Evolutionary conservation across 495 filamentous ascomycete species (phyloP).

Genomic region (Hypoxylon crocopeplum): DNA sequence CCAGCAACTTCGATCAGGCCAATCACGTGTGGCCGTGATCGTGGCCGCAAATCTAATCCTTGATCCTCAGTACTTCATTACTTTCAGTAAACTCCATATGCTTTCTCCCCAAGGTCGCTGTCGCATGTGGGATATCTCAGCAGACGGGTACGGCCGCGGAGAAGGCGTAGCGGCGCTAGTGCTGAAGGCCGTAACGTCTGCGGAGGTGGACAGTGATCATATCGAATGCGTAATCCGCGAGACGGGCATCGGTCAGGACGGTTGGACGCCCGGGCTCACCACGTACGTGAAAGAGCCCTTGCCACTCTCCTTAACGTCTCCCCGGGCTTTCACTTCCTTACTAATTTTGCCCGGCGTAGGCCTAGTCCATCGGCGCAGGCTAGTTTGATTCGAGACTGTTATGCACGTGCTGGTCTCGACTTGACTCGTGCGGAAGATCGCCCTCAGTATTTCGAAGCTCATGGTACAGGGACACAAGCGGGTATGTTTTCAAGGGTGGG

Average conservation of each 20-base stretch:
- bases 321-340: too few relatives aligned
- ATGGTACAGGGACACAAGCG: slow-evolving; percentile 62
- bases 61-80: slow-evolving; percentile 43
- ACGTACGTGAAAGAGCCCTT: too few relatives aligned
- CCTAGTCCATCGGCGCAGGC: slow-evolving; percentile 61
- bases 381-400: slow-evolving; percentile 55
- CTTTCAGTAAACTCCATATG: slow-evolving; percentile 33
- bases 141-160: slow-evolving; percentile 69
- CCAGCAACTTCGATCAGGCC: slow-evolving; percentile 52
- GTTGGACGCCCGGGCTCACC: slow-evolving; percentile 52
- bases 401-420: slow-evolving; percentile 55
- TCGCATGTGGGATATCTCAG: slow-evolving; percentile 55
- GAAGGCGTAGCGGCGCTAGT: slow-evolving; percentile 60
- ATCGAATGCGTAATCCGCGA: slow-evolving; percentile 63
- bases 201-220: slow-evolving; percentile 46
- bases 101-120: slow-evolving; percentile 42
- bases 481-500: too few relatives aligned
- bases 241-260: slow-evolving; percentile 57
- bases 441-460: slow-evolving; percentile 57
- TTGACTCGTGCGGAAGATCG: slow-evolving; percentile 43
- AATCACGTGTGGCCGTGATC: slow-evolving; percentile 48
- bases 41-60: slow-evolving; percentile 53
- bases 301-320: too few relatives aligned
- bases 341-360: too few relatives aligned
- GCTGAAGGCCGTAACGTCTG: slow-evolving; percentile 58